A percentile compares a stretch with the other conserved stretches of the same genome.
Evolutionary conservation across 306 rosid genomes (phyloP).

Genomic region (Ormosia semicastrata): DNA sequence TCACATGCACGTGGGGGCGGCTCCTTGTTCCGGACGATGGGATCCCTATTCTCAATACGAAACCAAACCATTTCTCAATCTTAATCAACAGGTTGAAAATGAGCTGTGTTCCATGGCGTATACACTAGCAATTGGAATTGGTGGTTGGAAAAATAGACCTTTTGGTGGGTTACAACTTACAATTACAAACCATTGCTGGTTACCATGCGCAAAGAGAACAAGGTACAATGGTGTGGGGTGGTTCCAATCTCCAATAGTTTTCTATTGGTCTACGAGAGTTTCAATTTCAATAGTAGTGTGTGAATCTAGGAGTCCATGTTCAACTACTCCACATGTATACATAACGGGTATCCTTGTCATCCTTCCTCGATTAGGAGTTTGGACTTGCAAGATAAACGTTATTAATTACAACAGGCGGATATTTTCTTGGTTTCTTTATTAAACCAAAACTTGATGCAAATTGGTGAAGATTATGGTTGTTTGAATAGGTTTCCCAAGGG

Average conservation of each 20-base stretch:
- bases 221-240: slow-evolving; percentile 25
- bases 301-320: slow-evolving; percentile 34
- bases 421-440: not conserved
- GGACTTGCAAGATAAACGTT: not conserved
- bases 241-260: slow-evolving; percentile 38
- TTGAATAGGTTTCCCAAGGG: not conserved
- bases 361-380: slow-evolving; percentile 25
- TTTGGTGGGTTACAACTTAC: not conserved
- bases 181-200: not conserved
- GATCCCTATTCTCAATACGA: slow-evolving; percentile 26
- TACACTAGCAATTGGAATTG: not conserved
- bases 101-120: slow-evolving; percentile 19
- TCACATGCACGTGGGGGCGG: slow-evolving; percentile 45
- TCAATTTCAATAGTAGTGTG: slow-evolving; percentile 23
- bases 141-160: not conserved
- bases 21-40: slow-evolving; percentile 18
- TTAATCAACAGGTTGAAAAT: slow-evolving; percentile 3
- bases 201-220: slow-evolving; percentile 28
- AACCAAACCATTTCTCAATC: not conserved
- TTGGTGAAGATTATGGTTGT: not conserved
- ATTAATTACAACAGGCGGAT: not conserved
- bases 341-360: slow-evolving; percentile 29
- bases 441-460: not conserved
- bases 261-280: slow-evolving; percentile 21
- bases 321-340: slow-evolving; percentile 46